A percentile compares a stretch with the other conserved stretches of the same genome.
Conservation (phyloP, 306 rosid genomes). For the Neltuma alba region DNA sequence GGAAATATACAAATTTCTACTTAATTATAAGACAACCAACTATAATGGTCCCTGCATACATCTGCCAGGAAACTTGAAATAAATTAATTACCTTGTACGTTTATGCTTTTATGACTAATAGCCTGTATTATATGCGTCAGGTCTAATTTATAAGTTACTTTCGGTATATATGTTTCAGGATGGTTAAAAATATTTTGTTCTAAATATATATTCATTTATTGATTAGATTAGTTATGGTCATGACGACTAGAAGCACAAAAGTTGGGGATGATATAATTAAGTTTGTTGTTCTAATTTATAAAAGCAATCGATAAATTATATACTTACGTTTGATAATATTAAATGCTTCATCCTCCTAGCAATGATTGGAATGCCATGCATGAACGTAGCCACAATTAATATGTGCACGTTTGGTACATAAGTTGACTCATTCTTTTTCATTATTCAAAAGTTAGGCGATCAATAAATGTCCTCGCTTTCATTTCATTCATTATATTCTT, state of each 20-base stretch:
- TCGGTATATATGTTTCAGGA: too few species aligned
- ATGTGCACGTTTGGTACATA: background rate
- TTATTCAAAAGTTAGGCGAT: background rate
- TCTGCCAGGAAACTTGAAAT: too few species aligned
- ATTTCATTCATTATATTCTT: background rate
- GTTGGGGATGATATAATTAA: background rate
- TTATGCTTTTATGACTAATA: too few species aligned
- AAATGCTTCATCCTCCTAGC: background rate
- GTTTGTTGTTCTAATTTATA: background rate
- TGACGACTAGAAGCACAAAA: too few species aligned
- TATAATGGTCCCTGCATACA: too few species aligned
- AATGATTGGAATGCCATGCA: constrained; percentile 11
- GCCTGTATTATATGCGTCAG: too few species aligned
- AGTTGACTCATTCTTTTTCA: background rate
- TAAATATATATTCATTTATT: too few species aligned
- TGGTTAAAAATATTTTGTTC: too few species aligned
- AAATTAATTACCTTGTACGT: too few species aligned
- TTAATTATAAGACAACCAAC: background rate
- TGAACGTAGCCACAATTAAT: background rate
- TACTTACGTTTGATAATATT: background rate
- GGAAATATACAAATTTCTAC: background rate
- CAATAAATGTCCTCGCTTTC: background rate
- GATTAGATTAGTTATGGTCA: too few species aligned
- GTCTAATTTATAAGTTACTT: too few species aligned
- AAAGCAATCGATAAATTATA: background rate